A percentile compares a stretch with the other conserved stretches of the same genome.
phyloP scores from a whole-genome alignment of 139 green algal species.

The Volvox reticuliferus region DNA sequence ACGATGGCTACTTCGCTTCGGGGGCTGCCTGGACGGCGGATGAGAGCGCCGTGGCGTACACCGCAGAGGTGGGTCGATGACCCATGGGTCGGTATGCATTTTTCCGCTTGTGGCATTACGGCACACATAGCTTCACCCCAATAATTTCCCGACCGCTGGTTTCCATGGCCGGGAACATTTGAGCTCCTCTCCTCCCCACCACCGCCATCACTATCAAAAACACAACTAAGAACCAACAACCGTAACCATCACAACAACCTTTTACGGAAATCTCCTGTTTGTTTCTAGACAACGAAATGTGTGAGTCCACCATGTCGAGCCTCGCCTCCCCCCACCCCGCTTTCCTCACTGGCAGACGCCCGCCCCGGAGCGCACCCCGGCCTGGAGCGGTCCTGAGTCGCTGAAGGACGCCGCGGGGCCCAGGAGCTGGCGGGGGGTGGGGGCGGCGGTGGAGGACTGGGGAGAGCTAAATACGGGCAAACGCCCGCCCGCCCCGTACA shows the following conservation, averaged over 20 bases:
- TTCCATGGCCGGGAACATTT: too few species aligned
- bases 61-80: conserved; percentile 77
- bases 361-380: conserved; percentile 56
- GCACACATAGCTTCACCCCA: too few species aligned
- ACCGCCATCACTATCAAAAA: not conserved
- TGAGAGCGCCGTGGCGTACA: conserved; percentile 83
- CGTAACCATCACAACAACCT: not conserved
- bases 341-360: conserved; percentile 37
- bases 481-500: conserved; percentile 70
- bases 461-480: conserved; percentile 89
- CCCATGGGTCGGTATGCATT: conserved; percentile 12
- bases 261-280: too few species aligned
- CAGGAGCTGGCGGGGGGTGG: conserved; percentile 81
- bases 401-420: conserved; percentile 57
- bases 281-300: too few species aligned
- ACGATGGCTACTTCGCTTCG: conserved; percentile 86
- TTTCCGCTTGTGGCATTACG: too few species aligned
- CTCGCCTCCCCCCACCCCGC: too few species aligned
- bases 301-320: too few species aligned
- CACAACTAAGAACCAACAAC: not conserved
- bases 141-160: too few species aligned
- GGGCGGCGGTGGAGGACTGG: conserved; percentile 84
- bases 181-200: too few species aligned
- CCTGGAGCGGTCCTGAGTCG: conserved; percentile 59
- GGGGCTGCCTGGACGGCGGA: conserved; percentile 83